Evolutionary conservation across 164 flowering plant genomes (phyloP), one percentile per base, ranked within the genome.

Genomic region (Berberis thunbergii): DNA sequence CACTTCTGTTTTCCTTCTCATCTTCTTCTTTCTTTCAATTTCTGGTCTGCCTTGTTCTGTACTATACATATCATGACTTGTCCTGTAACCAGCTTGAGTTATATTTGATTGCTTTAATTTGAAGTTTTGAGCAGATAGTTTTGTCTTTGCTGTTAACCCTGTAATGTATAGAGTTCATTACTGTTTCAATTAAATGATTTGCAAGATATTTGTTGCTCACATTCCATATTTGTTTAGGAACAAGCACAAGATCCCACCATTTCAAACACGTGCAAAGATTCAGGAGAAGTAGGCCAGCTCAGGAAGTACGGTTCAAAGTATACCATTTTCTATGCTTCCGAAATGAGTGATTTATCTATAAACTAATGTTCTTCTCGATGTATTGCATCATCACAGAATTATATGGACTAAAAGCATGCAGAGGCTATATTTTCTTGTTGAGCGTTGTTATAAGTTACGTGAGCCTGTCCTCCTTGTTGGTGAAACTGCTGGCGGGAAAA

Each of bases 391-490:
- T 52, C 78, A 75, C 84, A 88, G 95, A 57, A 76, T 91, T 55
- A 68, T 76, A 40, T 83, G 84, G 88, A 95, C 97, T 40, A 67
- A 52, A 69, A 89, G 89, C 62, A 85, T 95, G 96, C 54, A 64
- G 79, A 82, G 97, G 63, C 72, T 95, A 72, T 89, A 72, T 67
- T 87, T 81, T 75, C 97, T 95, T 58, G 78, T 95, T 46, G 82
- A 79, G 63, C 92, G 97, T 53, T 95, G 97, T 70, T 88, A 76
- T 72, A 70, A 71, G 71, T 57, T 85, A 70, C 86, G 85, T 57
- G 97, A 95, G 69, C 99, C 99, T 63, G 97, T 95, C 38, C 94
- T 95, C 48, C 97, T 95, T 71, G 94, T 95, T 76, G 99, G 99
- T 57, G 99, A 91, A 78, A 95, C 99, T 58, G 97, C 97, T 69